Conservation (phyloP, 371 early-diverging fungal genomes). For the Mucor circinelloides region DNA sequence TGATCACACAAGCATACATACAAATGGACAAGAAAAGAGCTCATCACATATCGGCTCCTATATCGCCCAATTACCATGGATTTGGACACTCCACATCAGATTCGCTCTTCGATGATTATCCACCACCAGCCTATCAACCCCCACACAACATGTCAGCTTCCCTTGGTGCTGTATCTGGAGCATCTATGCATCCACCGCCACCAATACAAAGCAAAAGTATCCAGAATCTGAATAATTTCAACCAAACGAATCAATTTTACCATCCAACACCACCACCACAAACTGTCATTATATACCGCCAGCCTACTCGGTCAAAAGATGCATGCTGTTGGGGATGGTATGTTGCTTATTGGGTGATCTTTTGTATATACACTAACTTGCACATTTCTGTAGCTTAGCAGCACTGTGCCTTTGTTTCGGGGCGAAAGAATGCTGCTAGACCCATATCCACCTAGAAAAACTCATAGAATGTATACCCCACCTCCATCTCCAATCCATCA, state of each 20-base stretch:
- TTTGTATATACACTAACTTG: background rate
- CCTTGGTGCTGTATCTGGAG: background rate
- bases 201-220: background rate
- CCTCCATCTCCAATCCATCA: background rate
- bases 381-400: slow-evolving; percentile 20
- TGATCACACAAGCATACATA: background rate
- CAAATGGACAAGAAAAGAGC: slow-evolving; percentile 16
- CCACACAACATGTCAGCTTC: background rate
- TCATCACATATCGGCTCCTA: slow-evolving; percentile 25
- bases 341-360: too few relatives aligned
- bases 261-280: slow-evolving; percentile 46
- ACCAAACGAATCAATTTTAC: slow-evolving; percentile 21
- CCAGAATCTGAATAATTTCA: background rate
- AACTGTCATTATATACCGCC: slow-evolving; percentile 40
- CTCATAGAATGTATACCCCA: slow-evolving; percentile 3
- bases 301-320: slow-evolving; percentile 42
- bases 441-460: background rate
- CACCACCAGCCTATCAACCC: slow-evolving; percentile 30
- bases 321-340: slow-evolving; percentile 56
- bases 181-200: background rate
- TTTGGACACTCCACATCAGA: slow-evolving; percentile 17
- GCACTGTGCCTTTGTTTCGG: slow-evolving; percentile 31
- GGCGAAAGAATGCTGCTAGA: slow-evolving; percentile 30
- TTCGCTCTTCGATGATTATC: slow-evolving; percentile 19
- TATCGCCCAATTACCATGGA: slow-evolving; percentile 14